Evolutionary conservation across 2,329 filamentous ascomycete genomes (phyloP), one percentile per base, ranked within the genome.

Genomic region (Pseudocercospora crystallina): DNA sequence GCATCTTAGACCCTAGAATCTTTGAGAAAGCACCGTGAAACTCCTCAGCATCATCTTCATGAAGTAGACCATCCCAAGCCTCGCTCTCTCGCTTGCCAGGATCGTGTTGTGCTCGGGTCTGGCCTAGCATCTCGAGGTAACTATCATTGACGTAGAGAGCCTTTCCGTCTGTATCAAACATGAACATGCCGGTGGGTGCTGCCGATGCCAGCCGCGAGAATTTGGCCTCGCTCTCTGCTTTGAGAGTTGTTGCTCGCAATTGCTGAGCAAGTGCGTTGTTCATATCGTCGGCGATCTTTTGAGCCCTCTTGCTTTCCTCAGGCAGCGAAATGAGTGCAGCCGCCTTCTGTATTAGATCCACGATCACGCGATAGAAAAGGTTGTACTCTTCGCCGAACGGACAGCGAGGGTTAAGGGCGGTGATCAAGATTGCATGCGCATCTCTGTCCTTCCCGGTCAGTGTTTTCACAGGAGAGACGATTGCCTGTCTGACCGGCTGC

Each of bases 131-230:
- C 1, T 70, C 65, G 26, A 63, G 66, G 62, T 71, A 76, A 3
- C 65, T 61, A 39, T 74, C 65, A 42, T 76, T 76, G 5, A 69
- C 61, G 51, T 74, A 73, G 0, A 69, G 61, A 11, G 69, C 68
- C 8, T 56, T 58, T 2, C 73, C 71, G 13, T 62, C 47, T 5
- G 63, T 49, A 13, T 65, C 63, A 32, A 71, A 62, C 33, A 63
- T 47, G 43, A 61, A 74, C 44, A 76, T 75, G 2, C 67, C 72
- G 3, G 73, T 64, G 3, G 72, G 70, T 5, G 69, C 62, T 5
- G 67, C 59, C 35, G 69, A 66, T 2, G 72, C 71, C 56, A 75
- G 70, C 4, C 69, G 60, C 13, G 69, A 64, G 39, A 75, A 74
- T 15, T 66, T 63, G 2, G 69, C 63, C 38, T 73, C 71, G 7